Base-by-base conservation (phyloP, 1,139 yeast genomes). In the Taphrina sp. region DNA sequence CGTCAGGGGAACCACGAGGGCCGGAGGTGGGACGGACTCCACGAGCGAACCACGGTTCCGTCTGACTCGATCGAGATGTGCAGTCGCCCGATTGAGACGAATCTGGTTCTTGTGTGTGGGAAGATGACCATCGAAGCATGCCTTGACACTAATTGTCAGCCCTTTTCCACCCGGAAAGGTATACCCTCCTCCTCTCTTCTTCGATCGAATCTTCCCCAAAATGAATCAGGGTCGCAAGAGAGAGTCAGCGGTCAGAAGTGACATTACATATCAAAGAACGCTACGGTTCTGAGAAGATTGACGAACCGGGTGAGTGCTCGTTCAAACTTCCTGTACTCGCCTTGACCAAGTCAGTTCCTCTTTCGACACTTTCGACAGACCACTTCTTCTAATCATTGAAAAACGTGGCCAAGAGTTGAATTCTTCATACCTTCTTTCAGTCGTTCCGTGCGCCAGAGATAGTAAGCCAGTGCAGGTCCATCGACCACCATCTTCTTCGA, bases 381-480 rank as follows among this genome's bases (percentile, higher is more conserved):
- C n/a, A n/a, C n/a, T n/a, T n/a, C n/a, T n/a, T n/a, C n/a, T n/a
- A n/a, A n/a, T n/a, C n/a, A n/a, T n/a, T n/a, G n/a, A n/a, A n/a
- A n/a, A n/a, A n/a, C n/a, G n/a, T n/a, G n/a, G n/a, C n/a, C n/a
- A n/a, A 2, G 24, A 36, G 5, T 12, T n/a, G 14, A 7, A 34
- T 7, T 34, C 24, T 22, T 17, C 4, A 12, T 17, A 33, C 47
- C 47, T 43, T 43, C 47, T 22, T n/a, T 7, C 34, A 43, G 47
- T 1, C 47, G 38, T 17, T 16, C 28, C n/a, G 17, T 26, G 1
- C 47, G 36, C 47, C 47, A 43, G 5, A 43, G 28, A 7, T 29
- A 8, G 28, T 43, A 43, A 7, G 47, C 47, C 19, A 43, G 28
- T 29, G 47, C 47, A 2, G 47, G 47, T 5, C 47, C 47, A 43